Evolutionary conservation across 805 yeast genomes (phyloP), one percentile per base, ranked within the genome.

Genomic region (Metschnikowia santaceciliae): DNA sequence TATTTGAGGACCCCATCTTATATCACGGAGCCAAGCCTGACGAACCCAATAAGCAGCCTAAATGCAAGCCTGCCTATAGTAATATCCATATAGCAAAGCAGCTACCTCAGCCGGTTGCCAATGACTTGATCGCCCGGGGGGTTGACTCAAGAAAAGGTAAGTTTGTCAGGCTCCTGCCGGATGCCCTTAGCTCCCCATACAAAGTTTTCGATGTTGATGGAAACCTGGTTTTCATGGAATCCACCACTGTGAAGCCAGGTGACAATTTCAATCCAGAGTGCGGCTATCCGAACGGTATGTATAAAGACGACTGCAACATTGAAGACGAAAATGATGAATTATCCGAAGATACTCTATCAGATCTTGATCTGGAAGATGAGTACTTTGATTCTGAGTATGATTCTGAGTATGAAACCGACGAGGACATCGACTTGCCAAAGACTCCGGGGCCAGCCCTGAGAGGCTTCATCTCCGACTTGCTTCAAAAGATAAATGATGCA

Each of bases 111-210:
- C 72, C 69, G 3, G 47, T 70, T 30, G 81, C 79, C 0, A 63
- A 66, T 4, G 69, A 68, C 0, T 61, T 83, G 46, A 75, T 84
- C 38, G 68, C 69, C 30, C 61, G 60, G 8, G 88, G 89, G 0
- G 83, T 79, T 4, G 62, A 69, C 6, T 72, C 69, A 0, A 60
- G 65, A 8, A 66, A 61, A 43, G 92, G 92, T 0, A 66, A 67
- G 51, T 83, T 65, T 60, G 77, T 83, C 7, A 59, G 69, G 3
- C 61, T 86, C 7, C 52, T 68, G 2, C 73, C 70, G 7, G 60
- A 66, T 0, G 83, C 82, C 38, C 58, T 82, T 49, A 54, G 55
- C 8, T 70, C 81, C 1, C 69, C 68, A 6, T 76, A 60, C 56
- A 68, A 71, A 45, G 74, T 84, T 6, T 68, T 62, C 45, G 75